Conservation (phyloP, 2,329 filamentous ascomycete species). For the Lizonia empirigonia region DNA sequence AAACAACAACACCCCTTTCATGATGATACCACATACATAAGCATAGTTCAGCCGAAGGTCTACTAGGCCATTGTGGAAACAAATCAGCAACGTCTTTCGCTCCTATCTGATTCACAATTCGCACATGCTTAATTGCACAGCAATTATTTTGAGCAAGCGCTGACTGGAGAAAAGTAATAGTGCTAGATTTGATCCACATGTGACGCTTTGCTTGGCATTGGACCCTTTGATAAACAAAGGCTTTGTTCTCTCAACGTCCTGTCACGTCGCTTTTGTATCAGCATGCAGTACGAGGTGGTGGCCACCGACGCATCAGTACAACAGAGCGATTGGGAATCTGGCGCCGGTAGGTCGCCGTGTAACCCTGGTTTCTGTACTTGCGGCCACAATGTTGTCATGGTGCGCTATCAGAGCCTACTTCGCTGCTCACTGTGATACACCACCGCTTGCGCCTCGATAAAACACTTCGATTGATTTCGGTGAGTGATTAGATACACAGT, state of each 20-base stretch:
- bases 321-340: slow-evolving; percentile 16
- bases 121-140: not conserved
- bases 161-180: slow-evolving; percentile 4
- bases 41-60: slow-evolving; percentile 53
- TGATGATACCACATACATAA: slow-evolving; percentile 50
- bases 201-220: not conserved
- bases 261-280: slow-evolving; percentile 1
- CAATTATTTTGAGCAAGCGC: slow-evolving; percentile 5
- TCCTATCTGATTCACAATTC: slow-evolving; percentile 46
- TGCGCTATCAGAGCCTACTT: not conserved
- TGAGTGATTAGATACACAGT: slow-evolving; percentile 11
- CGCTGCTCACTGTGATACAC: not conserved
- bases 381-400: not conserved
- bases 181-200: too few relatives aligned
- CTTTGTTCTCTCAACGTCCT: slow-evolving; percentile 17
- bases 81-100: slow-evolving; percentile 52
- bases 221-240: slow-evolving; percentile 8
- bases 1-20: slow-evolving; percentile 20
- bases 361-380: not conserved
- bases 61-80: slow-evolving; percentile 46
- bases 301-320: slow-evolving; percentile 23
- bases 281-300: slow-evolving; percentile 14
- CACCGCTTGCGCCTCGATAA: not conserved
- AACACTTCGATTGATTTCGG: not conserved
- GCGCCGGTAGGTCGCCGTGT: slow-evolving; percentile 6